phyloP scores from a whole-genome alignment of 2,329 filamentous ascomycete genomes.

The Xylaria sp. region DNA sequence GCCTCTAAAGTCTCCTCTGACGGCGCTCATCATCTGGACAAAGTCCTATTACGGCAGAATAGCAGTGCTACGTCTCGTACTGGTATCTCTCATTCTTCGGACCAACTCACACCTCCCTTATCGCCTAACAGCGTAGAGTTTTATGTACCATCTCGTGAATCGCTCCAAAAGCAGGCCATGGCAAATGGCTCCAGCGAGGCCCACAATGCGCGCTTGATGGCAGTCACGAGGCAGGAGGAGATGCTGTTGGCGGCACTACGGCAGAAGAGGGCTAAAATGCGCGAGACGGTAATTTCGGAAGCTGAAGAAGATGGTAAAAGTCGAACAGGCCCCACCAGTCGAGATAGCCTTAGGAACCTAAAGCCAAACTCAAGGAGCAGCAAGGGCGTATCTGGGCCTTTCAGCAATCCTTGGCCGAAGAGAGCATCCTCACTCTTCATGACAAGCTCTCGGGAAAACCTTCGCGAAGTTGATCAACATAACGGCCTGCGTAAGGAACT shows the following conservation, averaged over 20 bases:
- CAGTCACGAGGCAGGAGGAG: slow-evolving; percentile 68
- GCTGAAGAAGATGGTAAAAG: slow-evolving; percentile 53
- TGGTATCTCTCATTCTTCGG: slow-evolving; percentile 48
- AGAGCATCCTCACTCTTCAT: slow-evolving; percentile 23
- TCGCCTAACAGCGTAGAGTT: slow-evolving; percentile 65
- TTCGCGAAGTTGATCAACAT: slow-evolving; percentile 11
- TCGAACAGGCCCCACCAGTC: slow-evolving; percentile 29
- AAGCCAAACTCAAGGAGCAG: slow-evolving; percentile 6
- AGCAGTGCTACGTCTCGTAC: slow-evolving; percentile 39
- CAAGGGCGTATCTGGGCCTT: not conserved
- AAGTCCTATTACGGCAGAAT: slow-evolving; percentile 33
- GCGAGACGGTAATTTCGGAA: slow-evolving; percentile 59
- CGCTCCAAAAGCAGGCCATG: slow-evolving; percentile 47
- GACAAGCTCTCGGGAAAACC: slow-evolving; percentile 20
- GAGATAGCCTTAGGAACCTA: slow-evolving; percentile 17
- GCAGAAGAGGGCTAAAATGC: slow-evolving; percentile 67
- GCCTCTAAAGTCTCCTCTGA: slow-evolving; percentile 39
- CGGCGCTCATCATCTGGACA: slow-evolving; percentile 35
- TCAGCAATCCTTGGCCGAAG: slow-evolving; percentile 25
- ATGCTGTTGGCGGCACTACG: slow-evolving; percentile 67
- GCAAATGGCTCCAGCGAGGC: slow-evolving; percentile 42
- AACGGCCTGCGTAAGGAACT: slow-evolving; percentile 9
- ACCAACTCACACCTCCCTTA: slow-evolving; percentile 61
- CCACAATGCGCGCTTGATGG: slow-evolving; percentile 62
- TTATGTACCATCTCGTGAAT: slow-evolving; percentile 55